phyloP scores from a whole-genome alignment of 2,329 filamentous ascomycete genomes.

The Paecilomyces fulvus region DNA sequence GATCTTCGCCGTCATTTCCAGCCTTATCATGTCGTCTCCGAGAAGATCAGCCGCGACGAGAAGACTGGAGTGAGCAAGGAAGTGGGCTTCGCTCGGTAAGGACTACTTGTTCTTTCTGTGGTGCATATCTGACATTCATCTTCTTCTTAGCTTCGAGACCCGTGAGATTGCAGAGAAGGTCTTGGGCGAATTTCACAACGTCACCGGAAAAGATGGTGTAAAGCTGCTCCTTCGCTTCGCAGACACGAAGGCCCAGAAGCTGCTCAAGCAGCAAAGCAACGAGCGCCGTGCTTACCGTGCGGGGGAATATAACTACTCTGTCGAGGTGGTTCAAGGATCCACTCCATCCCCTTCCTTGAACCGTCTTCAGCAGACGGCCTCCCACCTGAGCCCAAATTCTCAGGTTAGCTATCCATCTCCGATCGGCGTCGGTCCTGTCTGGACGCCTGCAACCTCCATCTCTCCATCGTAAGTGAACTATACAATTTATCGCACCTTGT shows the following conservation, averaged over 20 bases:
- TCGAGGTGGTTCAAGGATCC: constrained; percentile 37
- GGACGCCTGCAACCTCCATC: constrained; percentile 41
- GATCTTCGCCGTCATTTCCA: constrained; percentile 58
- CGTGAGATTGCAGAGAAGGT: constrained; percentile 87
- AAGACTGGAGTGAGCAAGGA: constrained; percentile 84
- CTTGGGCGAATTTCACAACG: constrained; percentile 77
- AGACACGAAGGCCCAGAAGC: constrained; percentile 93
- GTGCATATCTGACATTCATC: constrained; percentile 5
- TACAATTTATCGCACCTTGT: constrained; percentile 14
- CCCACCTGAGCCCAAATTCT: constrained; percentile 35
- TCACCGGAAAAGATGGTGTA: constrained; percentile 67
- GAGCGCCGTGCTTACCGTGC: constrained; percentile 93
- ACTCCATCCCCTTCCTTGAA: constrained; percentile 37
- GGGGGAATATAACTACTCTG: constrained; percentile 73
- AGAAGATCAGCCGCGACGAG: constrained; percentile 86
- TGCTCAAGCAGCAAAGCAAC: constrained; percentile 90
- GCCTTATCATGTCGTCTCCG: constrained; percentile 65
- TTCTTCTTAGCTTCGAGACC: constrained; percentile 63
- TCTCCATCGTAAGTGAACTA: constrained; percentile 35
- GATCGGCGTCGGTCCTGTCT: constrained; percentile 31
- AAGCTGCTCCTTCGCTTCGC: constrained; percentile 93
- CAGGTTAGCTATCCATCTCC: constrained; percentile 37
- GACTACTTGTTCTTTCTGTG: constrained; percentile 8
- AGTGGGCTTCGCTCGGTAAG: constrained; percentile 91
- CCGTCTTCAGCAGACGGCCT: constrained; percentile 30